A percentile compares a stretch with the other conserved stretches of the same genome.
phyloP scores from a whole-genome alignment of 192 early-diverging fungal genomes.

The Coemansia sp. region DNA sequence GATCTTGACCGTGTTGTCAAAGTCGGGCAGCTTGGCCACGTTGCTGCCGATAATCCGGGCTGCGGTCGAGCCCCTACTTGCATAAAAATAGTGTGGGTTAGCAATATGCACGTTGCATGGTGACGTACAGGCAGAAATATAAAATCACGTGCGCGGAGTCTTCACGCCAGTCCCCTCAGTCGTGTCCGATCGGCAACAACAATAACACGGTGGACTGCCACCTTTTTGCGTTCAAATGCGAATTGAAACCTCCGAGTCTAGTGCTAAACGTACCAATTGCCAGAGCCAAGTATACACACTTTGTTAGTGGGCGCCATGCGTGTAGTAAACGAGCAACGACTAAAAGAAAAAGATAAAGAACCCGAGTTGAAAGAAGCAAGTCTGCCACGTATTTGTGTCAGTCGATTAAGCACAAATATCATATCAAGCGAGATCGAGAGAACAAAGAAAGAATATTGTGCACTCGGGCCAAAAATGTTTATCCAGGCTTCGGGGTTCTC shows the following conservation, averaged over 20 bases:
- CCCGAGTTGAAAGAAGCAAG: not conserved
- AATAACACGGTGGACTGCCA: not conserved
- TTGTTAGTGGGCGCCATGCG: slow-evolving; percentile 58
- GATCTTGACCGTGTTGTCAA: slow-evolving; percentile 81
- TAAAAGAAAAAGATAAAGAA: slow-evolving; percentile 1
- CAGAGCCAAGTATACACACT: slow-evolving; percentile 88
- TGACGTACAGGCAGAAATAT: too few species aligned
- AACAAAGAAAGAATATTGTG: too few species aligned
- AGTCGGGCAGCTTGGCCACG: slow-evolving; percentile 63
- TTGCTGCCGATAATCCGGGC: slow-evolving; percentile 91
- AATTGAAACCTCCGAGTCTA: not conserved
- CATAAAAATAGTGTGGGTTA: too few species aligned
- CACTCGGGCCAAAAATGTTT: too few species aligned
- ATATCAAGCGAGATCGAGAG: too few species aligned
- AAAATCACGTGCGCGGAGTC: not conserved
- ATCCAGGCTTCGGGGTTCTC: too few species aligned
- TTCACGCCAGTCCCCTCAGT: not conserved
- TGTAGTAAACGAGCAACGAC: slow-evolving; percentile 3
- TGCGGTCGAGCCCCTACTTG: slow-evolving; percentile 83
- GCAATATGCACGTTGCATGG: too few species aligned
- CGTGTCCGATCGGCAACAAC: not conserved
- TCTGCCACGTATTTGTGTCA: not conserved
- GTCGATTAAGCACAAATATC: not conserved
- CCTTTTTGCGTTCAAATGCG: not conserved
- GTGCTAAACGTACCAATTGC: slow-evolving; percentile 81